Percentiles rank a stretch among this genome's conserved stretches.
Conservation (phyloP, 1,284 basidiomycete species). For the Agaricales sp. region DNA sequence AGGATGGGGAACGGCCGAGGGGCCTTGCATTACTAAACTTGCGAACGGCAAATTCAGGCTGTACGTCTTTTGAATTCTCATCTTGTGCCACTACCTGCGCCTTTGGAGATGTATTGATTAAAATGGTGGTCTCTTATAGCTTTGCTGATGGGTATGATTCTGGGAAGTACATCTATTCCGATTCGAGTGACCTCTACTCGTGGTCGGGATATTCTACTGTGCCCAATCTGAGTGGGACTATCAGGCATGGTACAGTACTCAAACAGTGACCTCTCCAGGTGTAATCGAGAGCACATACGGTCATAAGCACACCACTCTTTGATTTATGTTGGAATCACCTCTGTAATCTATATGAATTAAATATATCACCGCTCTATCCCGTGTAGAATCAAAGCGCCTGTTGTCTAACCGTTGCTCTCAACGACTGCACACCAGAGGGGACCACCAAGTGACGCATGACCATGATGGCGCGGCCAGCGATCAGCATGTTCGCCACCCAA, state of each 20-base stretch:
- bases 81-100: background rate
- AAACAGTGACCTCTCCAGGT: no score
- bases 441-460: no score
- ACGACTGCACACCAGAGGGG: no score
- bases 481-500: background rate
- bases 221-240: slow-evolving; percentile 19
- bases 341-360: no score
- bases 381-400: no score
- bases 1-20: slow-evolving; percentile 25
- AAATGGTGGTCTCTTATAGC: slow-evolving; percentile 9
- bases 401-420: no score
- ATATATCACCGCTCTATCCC: no score
- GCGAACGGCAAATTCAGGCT: slow-evolving; percentile 23
- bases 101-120: background rate
- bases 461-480: no score
- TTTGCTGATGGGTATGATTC: slow-evolving; percentile 21
- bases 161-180: slow-evolving; percentile 23
- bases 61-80: slow-evolving; percentile 16
- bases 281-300: no score
- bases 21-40: slow-evolving; percentile 19
- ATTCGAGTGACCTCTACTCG: slow-evolving; percentile 21
- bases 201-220: slow-evolving; percentile 20
- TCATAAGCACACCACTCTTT: no score
- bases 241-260: slow-evolving; percentile 23
- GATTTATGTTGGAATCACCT: no score